phyloP scores from a whole-genome alignment of 179 eudicot genomes.

The Spergularia azorica region DNA sequence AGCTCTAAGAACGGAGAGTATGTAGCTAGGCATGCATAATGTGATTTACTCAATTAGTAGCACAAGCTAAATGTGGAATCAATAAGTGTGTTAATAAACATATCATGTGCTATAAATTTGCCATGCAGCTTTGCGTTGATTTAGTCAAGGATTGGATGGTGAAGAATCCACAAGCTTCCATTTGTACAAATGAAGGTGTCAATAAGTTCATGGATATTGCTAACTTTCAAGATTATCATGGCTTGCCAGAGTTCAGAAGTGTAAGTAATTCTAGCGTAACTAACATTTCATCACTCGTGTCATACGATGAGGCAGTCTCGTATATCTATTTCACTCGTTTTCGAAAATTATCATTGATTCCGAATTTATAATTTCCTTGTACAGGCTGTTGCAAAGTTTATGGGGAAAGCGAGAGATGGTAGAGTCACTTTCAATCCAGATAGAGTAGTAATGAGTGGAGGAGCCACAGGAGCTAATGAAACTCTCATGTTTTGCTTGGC shows the following conservation, averaged over 20 bases:
- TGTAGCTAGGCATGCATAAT: neutral
- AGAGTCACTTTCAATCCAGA: conserved; percentile 61
- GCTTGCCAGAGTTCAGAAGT: conserved; percentile 58
- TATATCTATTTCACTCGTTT: too few species aligned
- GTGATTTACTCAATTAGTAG: neutral
- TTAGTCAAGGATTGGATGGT: conserved; percentile 60
- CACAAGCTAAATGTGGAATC: too few species aligned
- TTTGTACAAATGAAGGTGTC: conserved; percentile 57
- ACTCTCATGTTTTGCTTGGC: conserved; percentile 60
- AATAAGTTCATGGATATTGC: conserved; percentile 53
- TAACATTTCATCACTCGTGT: too few species aligned
- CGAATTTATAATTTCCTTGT: neutral
- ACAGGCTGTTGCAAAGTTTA: conserved; percentile 73
- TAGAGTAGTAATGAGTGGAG: conserved; percentile 70
- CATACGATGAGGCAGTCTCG: too few species aligned
- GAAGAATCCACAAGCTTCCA: conserved; percentile 62
- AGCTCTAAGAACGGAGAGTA: too few species aligned
- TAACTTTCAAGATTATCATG: conserved; percentile 70
- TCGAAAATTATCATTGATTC: neutral
- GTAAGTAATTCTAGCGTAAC: conserved; percentile 24
- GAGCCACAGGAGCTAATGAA: conserved; percentile 75
- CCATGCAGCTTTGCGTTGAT: conserved; percentile 57
- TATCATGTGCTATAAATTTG: neutral
- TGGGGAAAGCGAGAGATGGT: conserved; percentile 64
- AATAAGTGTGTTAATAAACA: neutral